These are phyloP conservation scores for Blakeslea trispora DNA, from an alignment of 371 early-diverging fungal species.

Conservation along the genomic window DNA sequence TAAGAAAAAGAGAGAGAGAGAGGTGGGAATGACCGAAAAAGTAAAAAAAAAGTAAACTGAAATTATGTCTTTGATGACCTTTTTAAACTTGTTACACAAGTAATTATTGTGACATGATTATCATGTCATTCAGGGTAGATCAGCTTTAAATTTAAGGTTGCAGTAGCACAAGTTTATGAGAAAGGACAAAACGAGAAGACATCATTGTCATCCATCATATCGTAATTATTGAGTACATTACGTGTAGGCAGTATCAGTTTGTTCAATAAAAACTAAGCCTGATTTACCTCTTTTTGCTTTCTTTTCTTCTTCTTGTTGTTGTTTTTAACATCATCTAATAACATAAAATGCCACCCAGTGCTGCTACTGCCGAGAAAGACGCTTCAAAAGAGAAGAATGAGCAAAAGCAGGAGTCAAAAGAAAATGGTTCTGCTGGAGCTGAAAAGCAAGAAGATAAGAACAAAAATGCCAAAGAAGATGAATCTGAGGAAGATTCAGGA, in stretches of 20 bases:
- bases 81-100: background rate
- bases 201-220: background rate
- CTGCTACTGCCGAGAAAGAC: background rate
- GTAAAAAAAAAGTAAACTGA: background rate
- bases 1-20: too few species aligned
- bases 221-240: background rate
- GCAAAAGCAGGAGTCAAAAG: background rate
- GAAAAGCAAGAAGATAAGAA: conserved; percentile 1
- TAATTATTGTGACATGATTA: background rate
- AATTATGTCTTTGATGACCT: background rate
- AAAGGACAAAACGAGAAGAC: background rate
- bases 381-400: conserved; percentile 2
- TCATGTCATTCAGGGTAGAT: background rate
- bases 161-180: background rate
- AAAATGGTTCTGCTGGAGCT: background rate
- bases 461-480: background rate
- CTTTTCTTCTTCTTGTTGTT: background rate
- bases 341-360: background rate
- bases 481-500: background rate
- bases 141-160: background rate
- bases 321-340: background rate
- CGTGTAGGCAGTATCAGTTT: background rate
- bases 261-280: background rate
- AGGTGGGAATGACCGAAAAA: too few species aligned
- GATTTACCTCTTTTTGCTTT: background rate